Conservation (phyloP, 1,284 basidiomycete genomes). For the Polyporus tsugae region DNA sequence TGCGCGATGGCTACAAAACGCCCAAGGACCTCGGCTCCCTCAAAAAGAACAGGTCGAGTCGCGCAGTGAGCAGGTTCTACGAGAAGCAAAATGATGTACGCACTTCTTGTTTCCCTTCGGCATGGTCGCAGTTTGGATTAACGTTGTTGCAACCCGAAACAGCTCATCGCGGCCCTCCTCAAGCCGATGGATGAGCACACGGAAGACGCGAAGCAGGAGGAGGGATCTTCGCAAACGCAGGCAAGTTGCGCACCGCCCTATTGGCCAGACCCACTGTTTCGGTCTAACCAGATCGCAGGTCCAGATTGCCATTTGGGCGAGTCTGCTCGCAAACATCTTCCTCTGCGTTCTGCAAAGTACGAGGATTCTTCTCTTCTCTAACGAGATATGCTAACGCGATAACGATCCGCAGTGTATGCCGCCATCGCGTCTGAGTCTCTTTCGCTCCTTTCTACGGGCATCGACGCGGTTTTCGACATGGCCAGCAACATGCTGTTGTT, state of each 20-base stretch:
- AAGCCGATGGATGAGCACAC: conserved; percentile 92
- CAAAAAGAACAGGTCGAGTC: not conserved
- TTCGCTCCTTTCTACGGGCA: conserved; percentile 88
- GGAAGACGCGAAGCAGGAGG: conserved; percentile 71
- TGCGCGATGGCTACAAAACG: conserved; percentile 19
- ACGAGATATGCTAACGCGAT: conserved; percentile 11
- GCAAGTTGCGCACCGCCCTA: conserved; percentile 49
- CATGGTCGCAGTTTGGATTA: not conserved
- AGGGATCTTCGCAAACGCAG: conserved; percentile 68
- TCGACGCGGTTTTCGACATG: conserved; percentile 94
- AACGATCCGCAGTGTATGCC: conserved; percentile 71
- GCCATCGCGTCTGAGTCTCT: conserved; percentile 88
- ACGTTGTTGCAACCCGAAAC: conserved; percentile 1
- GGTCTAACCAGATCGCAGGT: conserved; percentile 56
- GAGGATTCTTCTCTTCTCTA: conserved; percentile 31
- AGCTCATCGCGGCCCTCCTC: conserved; percentile 85
- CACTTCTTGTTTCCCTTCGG: not conserved
- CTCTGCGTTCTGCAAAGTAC: conserved; percentile 75
- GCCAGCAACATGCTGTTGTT: conserved; percentile 90
- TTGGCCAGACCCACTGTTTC: not conserved
- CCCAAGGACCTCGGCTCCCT: conserved; percentile 8
- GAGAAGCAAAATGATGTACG: conserved; percentile 19
- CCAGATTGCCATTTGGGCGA: conserved; percentile 90
- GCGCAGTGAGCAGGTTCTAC: conserved; percentile 9
- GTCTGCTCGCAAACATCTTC: conserved; percentile 78